phyloP scores from a whole-genome alignment of 805 yeast genomes.

The Ogataea methanolica region DNA sequence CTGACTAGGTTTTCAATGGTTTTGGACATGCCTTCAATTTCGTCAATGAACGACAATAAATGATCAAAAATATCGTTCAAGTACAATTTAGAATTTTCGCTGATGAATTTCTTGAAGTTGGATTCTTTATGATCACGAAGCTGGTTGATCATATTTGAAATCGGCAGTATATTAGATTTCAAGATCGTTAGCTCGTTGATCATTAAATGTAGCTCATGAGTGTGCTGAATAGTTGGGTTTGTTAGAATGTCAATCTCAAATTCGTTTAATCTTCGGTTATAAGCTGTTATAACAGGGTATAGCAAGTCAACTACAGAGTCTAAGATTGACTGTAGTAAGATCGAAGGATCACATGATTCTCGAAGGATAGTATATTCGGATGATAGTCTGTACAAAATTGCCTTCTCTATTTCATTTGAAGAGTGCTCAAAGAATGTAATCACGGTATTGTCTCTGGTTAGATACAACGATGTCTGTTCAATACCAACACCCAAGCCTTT shows the following conservation, averaged over 20 bases:
- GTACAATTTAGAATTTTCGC: constrained; percentile 43
- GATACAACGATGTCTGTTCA: constrained; percentile 52
- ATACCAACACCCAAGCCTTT: constrained; percentile 43
- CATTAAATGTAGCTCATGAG: constrained; percentile 49
- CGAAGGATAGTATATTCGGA: constrained; percentile 44
- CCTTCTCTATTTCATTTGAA: constrained; percentile 47
- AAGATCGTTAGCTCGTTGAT: constrained; percentile 47
- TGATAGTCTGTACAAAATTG: constrained; percentile 44
- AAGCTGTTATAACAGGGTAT: constrained; percentile 50
- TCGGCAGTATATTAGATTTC: constrained; percentile 42
- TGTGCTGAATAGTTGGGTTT: constrained; percentile 45
- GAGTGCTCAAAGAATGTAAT: constrained; percentile 55
- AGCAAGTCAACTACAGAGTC: constrained; percentile 52
- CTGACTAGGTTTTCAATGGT: constrained; percentile 47
- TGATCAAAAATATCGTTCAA: constrained; percentile 56
- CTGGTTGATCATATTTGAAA: constrained; percentile 42
- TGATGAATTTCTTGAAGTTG: constrained; percentile 24
- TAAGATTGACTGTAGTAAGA: constrained; percentile 48
- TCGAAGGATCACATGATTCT: constrained; percentile 46
- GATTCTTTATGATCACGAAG: constrained; percentile 34
- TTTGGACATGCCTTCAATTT: constrained; percentile 48
- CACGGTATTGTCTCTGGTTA: constrained; percentile 41
- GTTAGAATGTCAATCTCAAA: constrained; percentile 48
- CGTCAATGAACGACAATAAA: constrained; percentile 45
- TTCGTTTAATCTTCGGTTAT: constrained; percentile 41